Base-by-base conservation (phyloP, 805 yeast species). In the Nakazawaea ernobii region DNA sequence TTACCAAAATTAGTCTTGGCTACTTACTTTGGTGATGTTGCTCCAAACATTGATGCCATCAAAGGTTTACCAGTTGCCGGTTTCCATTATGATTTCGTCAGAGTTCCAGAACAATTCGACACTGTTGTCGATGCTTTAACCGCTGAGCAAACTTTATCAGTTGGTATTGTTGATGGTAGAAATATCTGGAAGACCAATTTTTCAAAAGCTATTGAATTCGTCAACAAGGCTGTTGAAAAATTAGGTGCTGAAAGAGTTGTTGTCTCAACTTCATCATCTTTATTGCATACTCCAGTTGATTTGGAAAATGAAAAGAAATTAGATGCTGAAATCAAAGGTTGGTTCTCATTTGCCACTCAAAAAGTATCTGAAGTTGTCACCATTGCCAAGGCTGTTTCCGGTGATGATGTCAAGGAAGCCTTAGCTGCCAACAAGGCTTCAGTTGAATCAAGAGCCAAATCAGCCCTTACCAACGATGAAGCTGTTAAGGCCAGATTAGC, bases 141-240 rank as follows among this genome's bases (percentile, higher is more conserved):
- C 57, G 79, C 74, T 55, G 73, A 80, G 56, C 96, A 94, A 78
- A 73, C 77, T 55, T 77, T 94, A 66, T 92, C 98, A 53, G 96
- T 86, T 57, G 99, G 99, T 88, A 80, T 94, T 62, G 91, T 94
- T 64, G 95, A 90, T 65, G 99, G 99, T 75, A 90, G 99, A 82
- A 94, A 94, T 84, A 89, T 94, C 75, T 94, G 99, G 99, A 94
- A 94, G 82, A 85, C 95, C 71, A 86, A 94, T 79, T 88, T 85
- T 66, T 69, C 94, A 65, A 82, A 82, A 74, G 95, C 99, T 58
- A 74, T 90, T 65, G 86, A 73, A 55, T 67, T 85, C 55, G 95
- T 89, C 61, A 75, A 84, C 68, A 77, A 80, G 71, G 97, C 96
- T 60, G 77, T 88, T 64, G 82, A 72, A 58, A 84, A 84, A 75